These are phyloP conservation scores for Erysimum pusillum DNA, from an alignment of 441 rosid species.

Conservation along the genomic window DNA sequence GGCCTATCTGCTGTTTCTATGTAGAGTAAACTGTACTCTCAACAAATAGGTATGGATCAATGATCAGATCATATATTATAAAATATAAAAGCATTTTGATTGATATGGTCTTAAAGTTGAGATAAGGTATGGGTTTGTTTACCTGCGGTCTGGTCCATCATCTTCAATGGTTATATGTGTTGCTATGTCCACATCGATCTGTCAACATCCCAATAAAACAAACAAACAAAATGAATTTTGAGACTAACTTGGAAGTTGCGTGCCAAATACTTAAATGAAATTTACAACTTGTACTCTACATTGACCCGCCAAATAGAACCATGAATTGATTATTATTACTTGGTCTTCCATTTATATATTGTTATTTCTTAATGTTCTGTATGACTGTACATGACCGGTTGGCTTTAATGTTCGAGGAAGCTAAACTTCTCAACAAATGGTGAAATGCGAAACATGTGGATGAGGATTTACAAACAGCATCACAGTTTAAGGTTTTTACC, in stretches of 20 bases:
- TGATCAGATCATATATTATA: slow-evolving; percentile 6
- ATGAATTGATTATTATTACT: background rate
- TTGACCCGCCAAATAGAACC: background rate
- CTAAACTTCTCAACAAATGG: background rate
- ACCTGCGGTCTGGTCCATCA: slow-evolving; percentile 90
- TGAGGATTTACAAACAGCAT: background rate
- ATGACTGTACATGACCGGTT: too few species aligned
- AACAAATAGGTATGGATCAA: slow-evolving; percentile 18
- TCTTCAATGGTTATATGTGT: slow-evolving; percentile 70
- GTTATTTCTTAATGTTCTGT: too few species aligned
- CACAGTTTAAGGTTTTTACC: slow-evolving; percentile 46
- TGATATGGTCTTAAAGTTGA: background rate
- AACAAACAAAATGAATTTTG: background rate
- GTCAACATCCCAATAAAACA: slow-evolving; percentile 23
- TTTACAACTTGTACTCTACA: background rate
- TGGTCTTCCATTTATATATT: slow-evolving; percentile 1
- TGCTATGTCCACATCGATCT: slow-evolving; percentile 98
- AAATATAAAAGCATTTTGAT: background rate
- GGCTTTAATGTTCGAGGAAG: background rate
- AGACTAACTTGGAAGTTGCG: background rate
- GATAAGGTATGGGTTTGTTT: slow-evolving; percentile 43
- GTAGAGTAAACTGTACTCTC: slow-evolving; percentile 71
- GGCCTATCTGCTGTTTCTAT: slow-evolving; percentile 97
- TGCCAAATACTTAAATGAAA: background rate
- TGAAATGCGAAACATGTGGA: background rate